A percentile compares a stretch with the other conserved stretches of the same genome.
phyloP scores from a whole-genome alignment of 768 basidiomycete genomes.

The Amanita rubescens region DNA sequence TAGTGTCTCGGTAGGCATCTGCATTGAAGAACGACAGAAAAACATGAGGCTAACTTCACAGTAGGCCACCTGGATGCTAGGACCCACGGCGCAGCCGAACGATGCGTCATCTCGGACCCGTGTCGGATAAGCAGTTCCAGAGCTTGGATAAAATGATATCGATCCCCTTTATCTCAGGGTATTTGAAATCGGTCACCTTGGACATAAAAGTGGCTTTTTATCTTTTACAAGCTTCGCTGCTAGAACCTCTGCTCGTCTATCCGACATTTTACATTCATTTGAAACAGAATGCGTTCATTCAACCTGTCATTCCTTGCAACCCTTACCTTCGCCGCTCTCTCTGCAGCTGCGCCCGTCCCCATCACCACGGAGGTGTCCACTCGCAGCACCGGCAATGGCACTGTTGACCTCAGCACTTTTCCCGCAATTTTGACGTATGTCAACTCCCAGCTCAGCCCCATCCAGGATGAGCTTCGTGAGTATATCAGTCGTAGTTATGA shows the following conservation, averaged over 20 bases:
- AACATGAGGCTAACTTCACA: too few relatives aligned
- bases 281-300: not conserved
- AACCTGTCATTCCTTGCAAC: not conserved
- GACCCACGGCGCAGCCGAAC: too few relatives aligned
- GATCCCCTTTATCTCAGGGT: too few relatives aligned
- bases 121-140: too few relatives aligned
- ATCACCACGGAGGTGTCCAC: not conserved
- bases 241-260: not conserved
- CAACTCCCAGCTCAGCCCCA: not conserved
- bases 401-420: not conserved
- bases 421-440: not conserved
- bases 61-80: too few relatives aligned
- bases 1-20: too few relatives aligned
- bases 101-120: too few relatives aligned
- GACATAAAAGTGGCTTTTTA: too few relatives aligned
- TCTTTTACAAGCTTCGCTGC: not conserved
- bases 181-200: too few relatives aligned
- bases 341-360: not conserved
- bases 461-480: not conserved
- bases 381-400: not conserved
- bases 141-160: too few relatives aligned
- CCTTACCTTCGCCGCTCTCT: conserved; percentile 1
- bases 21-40: too few relatives aligned
- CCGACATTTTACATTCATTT: not conserved
- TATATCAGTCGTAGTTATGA: not conserved